Base-by-base conservation (phyloP, 805 yeast species). In the Myxozyma sirexii region DNA sequence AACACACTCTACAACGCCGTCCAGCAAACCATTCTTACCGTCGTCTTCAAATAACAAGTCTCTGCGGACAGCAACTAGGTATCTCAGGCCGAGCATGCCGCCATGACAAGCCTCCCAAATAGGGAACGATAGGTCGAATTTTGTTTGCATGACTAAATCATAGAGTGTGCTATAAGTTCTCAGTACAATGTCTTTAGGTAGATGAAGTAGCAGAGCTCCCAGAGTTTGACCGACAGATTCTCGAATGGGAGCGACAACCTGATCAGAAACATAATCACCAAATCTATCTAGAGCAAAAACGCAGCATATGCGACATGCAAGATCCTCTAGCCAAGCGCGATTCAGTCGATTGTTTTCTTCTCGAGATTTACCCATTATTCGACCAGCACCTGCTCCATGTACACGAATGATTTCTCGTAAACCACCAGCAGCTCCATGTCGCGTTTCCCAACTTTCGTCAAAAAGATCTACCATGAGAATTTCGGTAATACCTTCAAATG, bases 81-180 rank as follows among this genome's bases (percentile, higher is more conserved):
- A 94, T 54, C 96, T 79, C 54, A 94, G 77, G 0, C 98, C 99
- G 12, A 94, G 81, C 86, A 94, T 85, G 50, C 98, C 99, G 67
- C 98, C 99, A 77, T 94, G 99, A 60, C 94, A 88, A 2, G 97
- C 98, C 71, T 96, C 97, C 99, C 99, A 94, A 56, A 91, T 81
- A 2, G 87, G 83, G 17, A 76, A 70, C 45, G 80, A 76, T 12
- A 77, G 72, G 1, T 77, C 83, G 23, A 82, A 59, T 41, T 71
- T 70, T 7, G 63, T 67, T 59, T 93, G 97, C 49, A 87, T 73
- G 0, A 92, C 90, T 53, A 94, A 76, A 44, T 82, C 80, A 52
- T 84, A 82, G 59, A 94, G 78, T 19, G 86, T 84, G 10, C 77
- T 69, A 70, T 91, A 93, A 0, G 90, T 83, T 50, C 80, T 78